Evolutionary conservation across 164 flowering plant species (phyloP), one percentile per base, ranked within the genome.

Genomic region (Warburgia ugandensis): DNA sequence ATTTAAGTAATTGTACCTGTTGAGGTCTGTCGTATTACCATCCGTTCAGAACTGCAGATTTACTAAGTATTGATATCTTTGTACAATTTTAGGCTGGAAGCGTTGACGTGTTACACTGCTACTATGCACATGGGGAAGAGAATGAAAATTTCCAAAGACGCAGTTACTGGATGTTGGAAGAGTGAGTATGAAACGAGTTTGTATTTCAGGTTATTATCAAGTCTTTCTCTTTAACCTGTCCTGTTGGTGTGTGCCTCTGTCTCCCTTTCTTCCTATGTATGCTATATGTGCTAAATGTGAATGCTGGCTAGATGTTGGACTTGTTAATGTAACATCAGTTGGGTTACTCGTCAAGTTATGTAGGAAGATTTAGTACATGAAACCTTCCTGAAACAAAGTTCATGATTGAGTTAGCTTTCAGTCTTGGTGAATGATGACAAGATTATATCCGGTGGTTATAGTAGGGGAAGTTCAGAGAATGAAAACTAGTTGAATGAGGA

Each of bases 81-180:
- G 50, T 23, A 36, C 39, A 25, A 26, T 26, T 58, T 7, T 72
- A 91, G 98, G 86, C 81, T 46, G 96, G 95, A 70, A 86, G 98
- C 58, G 54, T 92, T 72, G 98, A 92, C 70, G 89, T 88, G 19
- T 47, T 92, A 58, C 98, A 92, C 50, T 88, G 98, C 70, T 92
- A 92, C 64, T 92, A 92, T 70, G 98, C 98, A 26, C 98, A 88
- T 73, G 99, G 99, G 29, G 96, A 88, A 74, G 96, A 82, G 25
- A 79, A 79, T 62, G 94, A 83, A 63, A 73, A 66, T 56, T 92
- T 92, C 62, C 99, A 92, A 62, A 73, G 99, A 52, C 95, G 99
- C 55, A 83, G 95, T 72, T 92, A 92, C 67, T 88, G 99, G 99
- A 66, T 92, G 99, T 87, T 92, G 26, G 99, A 92, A 75, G 81